Evolutionary conservation across 106 monocot species (phyloP).

Genomic region (Vanilla planifolia): DNA sequence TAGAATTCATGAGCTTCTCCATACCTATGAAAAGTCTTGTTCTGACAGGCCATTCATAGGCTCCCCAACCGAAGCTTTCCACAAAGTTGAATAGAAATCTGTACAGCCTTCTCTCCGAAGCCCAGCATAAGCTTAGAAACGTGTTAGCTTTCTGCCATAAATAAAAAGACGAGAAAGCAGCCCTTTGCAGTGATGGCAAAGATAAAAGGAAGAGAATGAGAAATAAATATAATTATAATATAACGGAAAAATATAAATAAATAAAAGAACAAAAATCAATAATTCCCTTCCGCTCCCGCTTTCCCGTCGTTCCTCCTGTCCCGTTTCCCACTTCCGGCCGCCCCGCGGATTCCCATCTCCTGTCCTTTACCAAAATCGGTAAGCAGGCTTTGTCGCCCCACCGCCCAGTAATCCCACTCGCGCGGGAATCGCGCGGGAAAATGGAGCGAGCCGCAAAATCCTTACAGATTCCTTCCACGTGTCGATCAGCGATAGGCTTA

Average conservation of each 20-base stretch:
- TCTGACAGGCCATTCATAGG: background rate
- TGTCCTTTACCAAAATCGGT: background rate
- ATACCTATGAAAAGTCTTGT: constrained; percentile 10
- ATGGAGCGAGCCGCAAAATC: background rate
- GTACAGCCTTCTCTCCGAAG: background rate
- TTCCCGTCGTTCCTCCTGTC: background rate
- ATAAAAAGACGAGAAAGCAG: no score
- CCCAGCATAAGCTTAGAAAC: no score
- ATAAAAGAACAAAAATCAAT: background rate
- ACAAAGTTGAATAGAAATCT: no score
- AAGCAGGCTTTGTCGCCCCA: background rate
- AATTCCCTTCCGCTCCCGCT: background rate
- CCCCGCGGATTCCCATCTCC: background rate
- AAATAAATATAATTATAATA: background rate
- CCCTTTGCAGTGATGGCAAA: no score
- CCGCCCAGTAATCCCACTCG: background rate
- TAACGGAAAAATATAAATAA: background rate
- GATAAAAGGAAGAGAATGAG: no score
- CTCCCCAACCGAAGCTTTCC: background rate
- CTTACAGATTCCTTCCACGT: background rate
- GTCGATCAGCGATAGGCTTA: background rate
- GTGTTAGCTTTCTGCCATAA: no score
- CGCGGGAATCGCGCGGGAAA: background rate
- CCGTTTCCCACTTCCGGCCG: background rate
- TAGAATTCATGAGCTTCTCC: constrained; percentile 4